Evolutionary conservation across 1,139 yeast genomes (phyloP).

Genomic region (Ashbya aceris): DNA sequence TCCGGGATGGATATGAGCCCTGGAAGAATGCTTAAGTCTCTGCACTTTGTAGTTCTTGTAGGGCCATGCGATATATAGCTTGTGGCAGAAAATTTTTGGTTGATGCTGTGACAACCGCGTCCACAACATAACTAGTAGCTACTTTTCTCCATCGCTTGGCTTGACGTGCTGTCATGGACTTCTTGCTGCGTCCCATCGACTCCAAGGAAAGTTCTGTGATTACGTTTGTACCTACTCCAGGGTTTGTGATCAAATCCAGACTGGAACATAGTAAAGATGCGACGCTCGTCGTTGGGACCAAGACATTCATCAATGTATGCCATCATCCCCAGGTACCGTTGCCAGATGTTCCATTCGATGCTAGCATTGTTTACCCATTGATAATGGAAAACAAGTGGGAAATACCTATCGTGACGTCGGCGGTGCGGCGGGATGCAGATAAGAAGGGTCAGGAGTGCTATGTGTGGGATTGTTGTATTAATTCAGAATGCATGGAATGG

Average conservation of each 20-base stretch:
- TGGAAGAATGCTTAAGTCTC: neutral
- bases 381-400: constrained; percentile 75
- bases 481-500: constrained; percentile 53
- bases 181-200: constrained; percentile 4
- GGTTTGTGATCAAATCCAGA: constrained; percentile 23
- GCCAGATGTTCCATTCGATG: constrained; percentile 45
- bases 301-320: constrained; percentile 74
- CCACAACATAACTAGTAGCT: neutral
- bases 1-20: no score
- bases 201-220: constrained; percentile 8
- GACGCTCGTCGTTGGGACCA: constrained; percentile 33
- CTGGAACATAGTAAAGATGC: constrained; percentile 7
- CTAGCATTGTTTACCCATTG: constrained; percentile 50
- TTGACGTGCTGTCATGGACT: constrained; percentile 2
- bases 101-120: neutral
- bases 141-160: no score
- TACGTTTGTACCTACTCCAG: constrained; percentile 18
- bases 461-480: constrained; percentile 71
- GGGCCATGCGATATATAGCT: no score
- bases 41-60: neutral
- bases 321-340: constrained; percentile 54
- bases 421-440: constrained; percentile 45
- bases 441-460: constrained; percentile 58
- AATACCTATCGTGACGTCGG: constrained; percentile 66
- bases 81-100: no score